Evolutionary conservation across 2,329 filamentous ascomycete species (phyloP).

Genomic region (Aspergillus ruber): DNA sequence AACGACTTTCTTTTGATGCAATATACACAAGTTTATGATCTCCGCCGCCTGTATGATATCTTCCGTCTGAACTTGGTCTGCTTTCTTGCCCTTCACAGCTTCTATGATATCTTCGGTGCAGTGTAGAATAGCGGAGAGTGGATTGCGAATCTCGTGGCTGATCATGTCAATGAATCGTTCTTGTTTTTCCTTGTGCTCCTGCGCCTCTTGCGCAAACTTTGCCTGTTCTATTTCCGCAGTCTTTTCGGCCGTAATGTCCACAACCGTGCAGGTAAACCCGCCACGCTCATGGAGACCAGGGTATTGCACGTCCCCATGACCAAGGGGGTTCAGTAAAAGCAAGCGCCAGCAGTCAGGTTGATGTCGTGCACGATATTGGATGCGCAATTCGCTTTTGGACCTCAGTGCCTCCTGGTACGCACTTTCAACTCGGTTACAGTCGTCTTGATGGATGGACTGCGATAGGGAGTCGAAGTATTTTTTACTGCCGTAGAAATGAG

Average conservation of each 20-base stretch:
- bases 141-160: slow-evolving; percentile 53
- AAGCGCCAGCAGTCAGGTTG: slow-evolving; percentile 10
- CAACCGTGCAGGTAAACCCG: slow-evolving; percentile 47
- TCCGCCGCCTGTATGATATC: slow-evolving; percentile 67
- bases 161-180: slow-evolving; percentile 76
- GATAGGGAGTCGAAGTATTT: slow-evolving; percentile 12
- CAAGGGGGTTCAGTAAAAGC: slow-evolving; percentile 12
- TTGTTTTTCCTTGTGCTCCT: slow-evolving; percentile 72
- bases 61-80: slow-evolving; percentile 38
- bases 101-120: slow-evolving; percentile 46
- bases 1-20: slow-evolving; percentile 75
- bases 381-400: slow-evolving; percentile 8
- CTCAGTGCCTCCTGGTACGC: slow-evolving; percentile 7
- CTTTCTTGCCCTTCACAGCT: slow-evolving; percentile 8
- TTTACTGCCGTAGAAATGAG: background rate
- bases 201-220: slow-evolving; percentile 69
- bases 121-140: slow-evolving; percentile 52
- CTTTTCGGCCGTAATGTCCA: slow-evolving; percentile 80
- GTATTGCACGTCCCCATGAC: background rate
- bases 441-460: slow-evolving; percentile 14
- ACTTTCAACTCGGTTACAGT: slow-evolving; percentile 9
- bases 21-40: slow-evolving; percentile 69
- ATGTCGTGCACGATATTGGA: slow-evolving; percentile 16
- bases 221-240: slow-evolving; percentile 76
- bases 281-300: slow-evolving; percentile 1